Evolutionary conservation across 805 yeast genomes (phyloP).

Genomic region (Barnettozyma populi): DNA sequence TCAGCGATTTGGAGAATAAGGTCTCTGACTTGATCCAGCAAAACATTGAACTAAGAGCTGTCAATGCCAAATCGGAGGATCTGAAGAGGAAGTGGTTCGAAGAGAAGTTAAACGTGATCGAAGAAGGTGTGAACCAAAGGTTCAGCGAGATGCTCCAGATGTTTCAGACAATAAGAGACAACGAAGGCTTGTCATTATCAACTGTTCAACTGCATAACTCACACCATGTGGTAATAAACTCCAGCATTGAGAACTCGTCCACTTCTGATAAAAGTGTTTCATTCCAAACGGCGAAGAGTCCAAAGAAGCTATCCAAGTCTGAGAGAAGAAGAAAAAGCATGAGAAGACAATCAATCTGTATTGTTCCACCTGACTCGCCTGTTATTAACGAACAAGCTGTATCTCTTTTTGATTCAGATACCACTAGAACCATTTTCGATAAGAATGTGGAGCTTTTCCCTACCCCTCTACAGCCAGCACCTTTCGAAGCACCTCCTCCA

Average conservation of each 20-base stretch:
- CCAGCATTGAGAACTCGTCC: neutral
- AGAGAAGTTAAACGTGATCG: conserved; percentile 34
- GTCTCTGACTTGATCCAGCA: conserved; percentile 46
- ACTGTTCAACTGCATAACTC: conserved; percentile 10
- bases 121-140: conserved; percentile 34
- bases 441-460: conserved; percentile 3
- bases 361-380: conserved; percentile 23
- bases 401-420: conserved; percentile 5
- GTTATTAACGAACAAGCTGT: conserved; percentile 2
- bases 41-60: conserved; percentile 39
- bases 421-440: neutral
- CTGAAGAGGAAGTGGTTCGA: conserved; percentile 31
- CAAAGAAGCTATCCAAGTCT: conserved; percentile 16
- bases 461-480: neutral
- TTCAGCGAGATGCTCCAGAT: conserved; percentile 41
- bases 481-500: neutral
- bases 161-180: conserved; percentile 35
- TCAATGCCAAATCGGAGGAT: conserved; percentile 27
- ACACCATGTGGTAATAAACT: conserved; percentile 6
- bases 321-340: conserved; percentile 34
- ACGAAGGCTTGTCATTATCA: conserved; percentile 33
- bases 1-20: conserved; percentile 48
- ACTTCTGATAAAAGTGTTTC: conserved; percentile 23
- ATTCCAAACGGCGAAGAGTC: conserved; percentile 21
- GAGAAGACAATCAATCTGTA: conserved; percentile 36